phyloP scores from a whole-genome alignment of 768 basidiomycete genomes.

The Suillus ampliporus region DNA sequence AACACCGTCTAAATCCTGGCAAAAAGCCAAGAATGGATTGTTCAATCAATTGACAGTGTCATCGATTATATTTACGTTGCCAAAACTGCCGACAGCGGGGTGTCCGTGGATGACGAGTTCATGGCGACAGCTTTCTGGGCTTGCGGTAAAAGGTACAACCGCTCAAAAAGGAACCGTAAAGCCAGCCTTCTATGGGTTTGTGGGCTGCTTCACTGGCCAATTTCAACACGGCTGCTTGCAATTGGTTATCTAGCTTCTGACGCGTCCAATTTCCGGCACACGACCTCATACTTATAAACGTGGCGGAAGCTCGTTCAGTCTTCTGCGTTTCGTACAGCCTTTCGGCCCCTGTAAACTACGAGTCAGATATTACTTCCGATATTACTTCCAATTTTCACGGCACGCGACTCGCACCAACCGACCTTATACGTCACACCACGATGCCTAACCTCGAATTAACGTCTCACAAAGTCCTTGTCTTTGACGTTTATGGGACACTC shows the following conservation, averaged over 20 bases:
- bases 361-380: background rate
- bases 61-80: background rate
- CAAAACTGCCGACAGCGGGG: background rate
- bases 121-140: background rate
- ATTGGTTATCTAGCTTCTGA: background rate
- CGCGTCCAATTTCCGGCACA: slow-evolving; percentile 16
- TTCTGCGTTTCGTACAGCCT: too few relatives aligned
- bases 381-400: background rate
- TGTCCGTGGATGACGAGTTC: background rate
- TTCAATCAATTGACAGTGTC: background rate
- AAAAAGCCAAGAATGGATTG: slow-evolving; percentile 2
- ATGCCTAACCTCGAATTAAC: slow-evolving; percentile 21
- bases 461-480: slow-evolving; percentile 52
- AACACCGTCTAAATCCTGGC: slow-evolving; percentile 3
- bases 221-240: background rate
- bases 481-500: slow-evolving; percentile 82
- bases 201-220: too few relatives aligned
- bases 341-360: too few relatives aligned
- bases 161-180: background rate
- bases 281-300: slow-evolving; percentile 18
- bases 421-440: too few relatives aligned
- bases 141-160: background rate
- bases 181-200: background rate
- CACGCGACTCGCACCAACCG: background rate
- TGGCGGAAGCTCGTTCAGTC: background rate